phyloP scores from a whole-genome alignment of 208 protist genomes.

The Crithidia expoeki region DNA sequence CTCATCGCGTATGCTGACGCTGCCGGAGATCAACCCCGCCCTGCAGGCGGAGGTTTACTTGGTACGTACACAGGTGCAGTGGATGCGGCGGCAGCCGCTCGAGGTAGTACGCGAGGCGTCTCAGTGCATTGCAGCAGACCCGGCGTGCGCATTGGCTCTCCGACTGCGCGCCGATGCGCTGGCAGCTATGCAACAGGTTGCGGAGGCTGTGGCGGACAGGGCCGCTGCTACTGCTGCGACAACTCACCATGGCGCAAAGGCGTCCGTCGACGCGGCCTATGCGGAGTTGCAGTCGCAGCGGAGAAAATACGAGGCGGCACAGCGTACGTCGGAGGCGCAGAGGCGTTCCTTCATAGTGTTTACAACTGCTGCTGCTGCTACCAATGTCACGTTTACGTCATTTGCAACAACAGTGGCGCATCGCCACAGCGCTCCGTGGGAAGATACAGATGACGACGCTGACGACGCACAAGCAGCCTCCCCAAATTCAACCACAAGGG shows the following conservation, averaged over 20 bases:
- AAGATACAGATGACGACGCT: neutral
- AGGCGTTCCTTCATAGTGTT: constrained; percentile 6
- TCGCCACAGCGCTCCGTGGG: neutral
- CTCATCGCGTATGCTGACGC: constrained; percentile 45
- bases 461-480: neutral
- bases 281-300: constrained; percentile 46
- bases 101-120: constrained; percentile 71
- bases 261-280: constrained; percentile 35
- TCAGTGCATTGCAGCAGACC: constrained; percentile 45
- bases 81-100: constrained; percentile 37
- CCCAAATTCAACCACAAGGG: too few species aligned
- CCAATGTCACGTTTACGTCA: neutral
- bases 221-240: constrained; percentile 37
- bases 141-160: constrained; percentile 48
- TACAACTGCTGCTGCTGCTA: neutral
- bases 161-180: constrained; percentile 56
- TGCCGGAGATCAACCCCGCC: constrained; percentile 53
- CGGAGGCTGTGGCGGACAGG: constrained; percentile 58
- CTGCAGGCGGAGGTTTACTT: constrained; percentile 52
- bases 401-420: neutral
- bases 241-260: constrained; percentile 36
- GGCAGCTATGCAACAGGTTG: constrained; percentile 23
- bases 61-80: constrained; percentile 54
- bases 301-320: constrained; percentile 3
- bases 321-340: neutral